These are phyloP conservation scores for Chara braunii DNA, from an alignment of 139 green algal genomes.

Conservation along the genomic window DNA sequence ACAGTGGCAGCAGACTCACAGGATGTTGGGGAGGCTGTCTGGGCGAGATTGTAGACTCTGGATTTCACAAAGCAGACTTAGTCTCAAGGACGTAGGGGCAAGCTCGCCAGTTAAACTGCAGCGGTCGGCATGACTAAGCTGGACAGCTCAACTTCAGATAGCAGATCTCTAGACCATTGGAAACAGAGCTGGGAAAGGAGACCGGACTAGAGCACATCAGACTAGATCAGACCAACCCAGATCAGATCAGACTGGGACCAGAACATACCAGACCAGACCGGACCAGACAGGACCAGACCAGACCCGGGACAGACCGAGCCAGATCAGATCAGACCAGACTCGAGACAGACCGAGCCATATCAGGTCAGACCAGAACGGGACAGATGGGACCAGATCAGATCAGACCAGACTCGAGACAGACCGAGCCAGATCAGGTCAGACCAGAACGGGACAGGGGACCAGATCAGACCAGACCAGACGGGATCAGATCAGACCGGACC, in stretches of 20 bases:
- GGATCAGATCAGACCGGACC: slow-evolving; percentile 7
- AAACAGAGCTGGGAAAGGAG: too few species aligned
- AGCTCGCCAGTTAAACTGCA: too few species aligned
- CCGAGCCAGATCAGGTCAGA: background rate
- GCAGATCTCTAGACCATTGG: too few species aligned
- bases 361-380: slow-evolving; percentile 8
- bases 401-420: slow-evolving; percentile 13
- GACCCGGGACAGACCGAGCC: background rate
- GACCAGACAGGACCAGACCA: background rate
- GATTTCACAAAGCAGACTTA: too few species aligned
- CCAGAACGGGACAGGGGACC: slow-evolving; percentile 7
- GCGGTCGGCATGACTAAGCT: too few species aligned
- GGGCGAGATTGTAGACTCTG: too few species aligned
- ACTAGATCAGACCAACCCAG: slow-evolving; percentile 11
- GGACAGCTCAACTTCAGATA: too few species aligned
- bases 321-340: slow-evolving; percentile 5
- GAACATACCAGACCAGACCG: slow-evolving; percentile 12
- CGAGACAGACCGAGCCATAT: background rate
- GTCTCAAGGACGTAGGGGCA: too few species aligned
- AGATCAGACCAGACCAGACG: slow-evolving; percentile 16
- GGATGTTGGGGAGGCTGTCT: too few species aligned
- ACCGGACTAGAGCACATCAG: background rate
- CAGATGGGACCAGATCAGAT: slow-evolving; percentile 16
- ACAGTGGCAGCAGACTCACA: too few species aligned
- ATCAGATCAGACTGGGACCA: slow-evolving; percentile 13